Conservation (phyloP, 2,329 filamentous ascomycete species). For the Ophiostoma perfectum region DNA sequence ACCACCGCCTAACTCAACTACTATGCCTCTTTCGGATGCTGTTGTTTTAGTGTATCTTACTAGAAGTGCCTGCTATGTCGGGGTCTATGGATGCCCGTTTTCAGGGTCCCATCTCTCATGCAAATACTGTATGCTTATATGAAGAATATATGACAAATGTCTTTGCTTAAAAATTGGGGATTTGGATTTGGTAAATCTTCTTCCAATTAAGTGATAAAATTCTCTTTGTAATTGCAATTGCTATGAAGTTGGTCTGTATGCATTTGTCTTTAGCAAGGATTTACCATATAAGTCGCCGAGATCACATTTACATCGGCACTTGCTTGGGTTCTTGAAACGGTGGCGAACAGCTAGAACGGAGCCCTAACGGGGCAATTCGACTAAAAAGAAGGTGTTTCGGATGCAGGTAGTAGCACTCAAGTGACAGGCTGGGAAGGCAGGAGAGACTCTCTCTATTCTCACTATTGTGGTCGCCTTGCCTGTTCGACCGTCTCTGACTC, state of each 20-base stretch:
- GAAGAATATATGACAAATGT: too few species aligned
- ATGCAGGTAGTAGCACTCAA: neutral
- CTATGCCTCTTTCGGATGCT: constrained; percentile 2
- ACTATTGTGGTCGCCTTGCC: neutral
- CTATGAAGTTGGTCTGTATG: neutral
- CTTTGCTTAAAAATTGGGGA: too few species aligned
- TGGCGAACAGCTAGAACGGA: neutral
- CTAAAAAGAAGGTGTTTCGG: neutral
- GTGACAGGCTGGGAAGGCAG: neutral
- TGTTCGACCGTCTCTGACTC: neutral
- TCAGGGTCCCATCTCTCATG: neutral
- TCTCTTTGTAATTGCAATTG: neutral
- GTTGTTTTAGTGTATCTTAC: constrained; percentile 5
- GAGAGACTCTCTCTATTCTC: neutral
- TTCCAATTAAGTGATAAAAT: too few species aligned
- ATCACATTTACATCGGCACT: too few species aligned
- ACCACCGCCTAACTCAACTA: neutral
- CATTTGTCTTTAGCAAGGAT: neutral
- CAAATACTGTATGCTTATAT: too few species aligned
- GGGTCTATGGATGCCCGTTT: neutral
- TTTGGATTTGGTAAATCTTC: too few species aligned
- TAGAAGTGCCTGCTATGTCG: neutral
- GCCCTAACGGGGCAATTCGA: neutral
- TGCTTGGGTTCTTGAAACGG: neutral
- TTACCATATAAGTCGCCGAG: too few species aligned